These are phyloP conservation scores for Sonneratia alba DNA, from an alignment of 345 rosid genomes.

Conservation along the genomic window DNA sequence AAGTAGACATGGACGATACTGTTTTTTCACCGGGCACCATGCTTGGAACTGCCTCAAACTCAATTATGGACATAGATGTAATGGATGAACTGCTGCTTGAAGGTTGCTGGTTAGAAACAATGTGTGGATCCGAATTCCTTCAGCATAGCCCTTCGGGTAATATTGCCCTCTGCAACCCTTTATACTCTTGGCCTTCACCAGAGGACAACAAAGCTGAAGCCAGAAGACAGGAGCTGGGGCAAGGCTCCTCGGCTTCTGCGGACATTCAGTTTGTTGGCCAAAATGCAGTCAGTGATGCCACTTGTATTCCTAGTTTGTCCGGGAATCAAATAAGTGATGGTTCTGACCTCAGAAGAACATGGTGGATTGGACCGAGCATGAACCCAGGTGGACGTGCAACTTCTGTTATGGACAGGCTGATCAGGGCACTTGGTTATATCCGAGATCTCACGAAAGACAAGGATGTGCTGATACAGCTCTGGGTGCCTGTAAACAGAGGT, in stretches of 20 bases:
- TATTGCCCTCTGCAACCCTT: conserved; percentile 31
- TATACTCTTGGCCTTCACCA: conserved; percentile 30
- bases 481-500: conserved; percentile 79
- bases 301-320: not conserved
- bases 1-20: conserved; percentile 40
- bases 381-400: conserved; percentile 18
- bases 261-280: conserved; percentile 15
- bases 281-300: conserved; percentile 10
- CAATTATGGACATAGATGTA: conserved; percentile 55
- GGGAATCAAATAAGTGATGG: conserved; percentile 17
- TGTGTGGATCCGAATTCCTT: conserved; percentile 77
- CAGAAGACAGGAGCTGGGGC: conserved; percentile 29
- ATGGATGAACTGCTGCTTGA: conserved; percentile 77
- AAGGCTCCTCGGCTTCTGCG: conserved; percentile 12
- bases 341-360: conserved; percentile 36
- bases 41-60: conserved; percentile 22
- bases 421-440: conserved; percentile 52
- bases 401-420: conserved; percentile 60
- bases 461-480: conserved; percentile 70
- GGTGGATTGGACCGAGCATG: conserved; percentile 64
- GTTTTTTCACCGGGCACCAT: conserved; percentile 30
- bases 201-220: conserved; percentile 29
- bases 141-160: conserved; percentile 31
- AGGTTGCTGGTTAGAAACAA: conserved; percentile 88
- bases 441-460: conserved; percentile 48